Evolutionary conservation across 495 filamentous ascomycete species (phyloP), one percentile per base, ranked within the genome.

Genomic region (Aspergillus asperescens): DNA sequence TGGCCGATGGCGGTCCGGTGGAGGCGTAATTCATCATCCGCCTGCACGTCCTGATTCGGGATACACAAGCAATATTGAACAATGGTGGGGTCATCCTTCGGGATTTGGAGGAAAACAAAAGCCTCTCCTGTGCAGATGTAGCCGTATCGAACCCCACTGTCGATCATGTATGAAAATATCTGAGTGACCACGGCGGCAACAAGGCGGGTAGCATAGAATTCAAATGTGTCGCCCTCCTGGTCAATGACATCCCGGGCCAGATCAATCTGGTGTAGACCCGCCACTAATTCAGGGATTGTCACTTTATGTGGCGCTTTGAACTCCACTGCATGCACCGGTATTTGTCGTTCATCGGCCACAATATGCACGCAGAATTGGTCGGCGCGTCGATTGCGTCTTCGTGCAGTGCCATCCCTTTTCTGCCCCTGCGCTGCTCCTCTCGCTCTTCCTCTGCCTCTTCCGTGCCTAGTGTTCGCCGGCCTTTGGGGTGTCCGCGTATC

Each of bases 91-190:
- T n/a, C n/a, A 43, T 79, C 62, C 43, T 67, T 58, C 22, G 68
- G 64, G 34, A 81, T 73, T 56, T 67, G 44, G 7, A 79, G 65
- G 48, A 78, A 78, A 53, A 79, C 57, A 54, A 75, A 71, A 39
- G 67, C 64, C 62, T 77, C 63, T 22, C 70, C 74, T 4, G 72
- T 78, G 40, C 57, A 67, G 35, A 78, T 63, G 48, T 73, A 76
- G 10, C 75, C 69, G 50, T 54, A 71, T 57, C 64, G 62, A 47
- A 74, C 57, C 22, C 66, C 62, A 45, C 60, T 67, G 42, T 64
- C 55, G 22, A 76, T 63, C 69, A 80, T 79, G 52, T 77, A 76
- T 31, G 62, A 72, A 66, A 75, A 78, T 41, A 71, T 65, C 53
- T 76, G 69, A 50, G 68, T 75, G 50, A 73, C 54, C 38, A 77